Percentiles rank a stretch among this genome's conserved stretches.
These are phyloP conservation scores for Trichoderma cornu-damae DNA, from an alignment of 2,329 filamentous ascomycete genomes.

Conservation along the genomic window DNA sequence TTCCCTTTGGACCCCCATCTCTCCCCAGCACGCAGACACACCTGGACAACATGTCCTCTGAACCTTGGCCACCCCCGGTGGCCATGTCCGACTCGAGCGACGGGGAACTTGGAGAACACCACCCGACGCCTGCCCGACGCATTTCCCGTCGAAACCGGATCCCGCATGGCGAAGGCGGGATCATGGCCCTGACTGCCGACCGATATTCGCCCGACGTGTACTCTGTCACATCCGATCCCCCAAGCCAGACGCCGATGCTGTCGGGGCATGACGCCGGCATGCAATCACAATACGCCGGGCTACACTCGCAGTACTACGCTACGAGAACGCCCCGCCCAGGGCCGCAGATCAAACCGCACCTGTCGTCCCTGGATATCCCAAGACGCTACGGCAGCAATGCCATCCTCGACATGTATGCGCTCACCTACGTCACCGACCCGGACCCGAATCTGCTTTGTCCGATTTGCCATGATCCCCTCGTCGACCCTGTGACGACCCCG, in stretches of 20 bases:
- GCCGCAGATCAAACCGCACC: slow-evolving; percentile 28
- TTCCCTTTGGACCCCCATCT: slow-evolving; percentile 14
- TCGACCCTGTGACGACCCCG: slow-evolving; percentile 55
- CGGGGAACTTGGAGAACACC: not conserved
- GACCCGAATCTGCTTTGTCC: slow-evolving; percentile 49
- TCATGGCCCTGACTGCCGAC: not conserved
- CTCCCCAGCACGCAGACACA: slow-evolving; percentile 8
- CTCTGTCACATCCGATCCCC: slow-evolving; percentile 1
- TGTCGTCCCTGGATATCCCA: slow-evolving; percentile 37
- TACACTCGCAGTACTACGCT: slow-evolving; percentile 13
- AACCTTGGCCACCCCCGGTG: slow-evolving; percentile 3
- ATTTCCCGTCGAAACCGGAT: not conserved
- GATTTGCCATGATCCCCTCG: slow-evolving; percentile 56
- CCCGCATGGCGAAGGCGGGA: not conserved
- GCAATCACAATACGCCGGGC: slow-evolving; percentile 6
- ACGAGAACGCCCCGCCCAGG: not conserved
- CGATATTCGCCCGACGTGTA: slow-evolving; percentile 12
- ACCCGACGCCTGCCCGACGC: not conserved
- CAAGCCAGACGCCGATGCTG: slow-evolving; percentile 10
- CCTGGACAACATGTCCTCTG: slow-evolving; percentile 12
- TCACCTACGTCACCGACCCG: slow-evolving; percentile 40
- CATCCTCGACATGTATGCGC: slow-evolving; percentile 42
- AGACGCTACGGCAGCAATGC: slow-evolving; percentile 35
- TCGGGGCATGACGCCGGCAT: not conserved
- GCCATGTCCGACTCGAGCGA: slow-evolving; percentile 15